Base-by-base conservation (phyloP, 805 yeast species). In the Schwanniomyces yamadae region DNA sequence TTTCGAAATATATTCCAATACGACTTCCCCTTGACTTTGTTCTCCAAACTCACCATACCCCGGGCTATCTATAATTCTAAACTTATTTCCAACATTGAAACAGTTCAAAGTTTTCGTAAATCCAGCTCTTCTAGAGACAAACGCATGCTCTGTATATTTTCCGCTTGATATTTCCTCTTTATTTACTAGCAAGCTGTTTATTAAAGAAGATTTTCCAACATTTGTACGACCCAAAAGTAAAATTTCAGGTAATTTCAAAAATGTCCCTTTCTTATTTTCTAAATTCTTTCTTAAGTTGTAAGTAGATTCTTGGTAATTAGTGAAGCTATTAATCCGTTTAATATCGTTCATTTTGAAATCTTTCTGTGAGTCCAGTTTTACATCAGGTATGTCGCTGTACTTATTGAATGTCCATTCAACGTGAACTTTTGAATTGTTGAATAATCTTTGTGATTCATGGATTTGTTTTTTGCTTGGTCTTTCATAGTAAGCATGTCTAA, bases 31-130 rank as follows among this genome's bases (percentile, higher is more conserved):
- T 54, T 90, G 96, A 45, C 67, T 61, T 6, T 50, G 52, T 11
- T 71, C 72, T 12, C 95, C 89, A 42, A 72, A 77, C 25, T 61
- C 71, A 2, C 98, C 98, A 55, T 90, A 90, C 0, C 98, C 98
- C 1, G 98, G 98, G 16, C 88, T 75, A 54, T 90, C 98, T 2
- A 88, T 76, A 3, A 90, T 49, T 41, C 87, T 66, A 28, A 90
- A 64, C 37, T 71, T 64, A 32, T 76, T 75, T 3, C 84, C 84
- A 9, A 84, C 59, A 39, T 79, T 83, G 60, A 73, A 89, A 44
- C 86, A 80, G 52, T 84, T 85, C 51, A 89, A 61, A 4, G 91
- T 73, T 34, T 73, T 72, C 3, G 82, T 77, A 43, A 61, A 75
- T 5, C 84, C 86, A 14, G 81, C 79, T 41, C 66, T 62, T 39